phyloP scores from a whole-genome alignment of 192 early-diverging fungal genomes.

The Backusella australiensis region DNA sequence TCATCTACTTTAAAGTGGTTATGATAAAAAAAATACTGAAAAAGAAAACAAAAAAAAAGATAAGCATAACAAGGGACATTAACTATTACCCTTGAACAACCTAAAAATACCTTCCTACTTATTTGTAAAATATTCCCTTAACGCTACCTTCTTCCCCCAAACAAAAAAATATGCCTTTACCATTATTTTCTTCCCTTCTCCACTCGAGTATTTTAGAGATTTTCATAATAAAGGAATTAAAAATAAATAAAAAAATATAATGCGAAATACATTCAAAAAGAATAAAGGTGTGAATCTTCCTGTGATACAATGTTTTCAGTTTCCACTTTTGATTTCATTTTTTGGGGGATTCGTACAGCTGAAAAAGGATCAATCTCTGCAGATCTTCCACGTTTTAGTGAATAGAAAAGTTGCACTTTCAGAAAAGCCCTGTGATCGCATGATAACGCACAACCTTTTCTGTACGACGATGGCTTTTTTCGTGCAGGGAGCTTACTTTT shows the following conservation, averaged over 20 bases:
- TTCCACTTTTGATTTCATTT: background rate
- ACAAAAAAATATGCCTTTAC: slow-evolving; percentile 7
- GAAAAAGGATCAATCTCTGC: slow-evolving; percentile 10
- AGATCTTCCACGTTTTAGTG: slow-evolving; percentile 12
- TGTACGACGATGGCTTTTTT: slow-evolving; percentile 4
- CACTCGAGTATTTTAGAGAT: slow-evolving; percentile 1
- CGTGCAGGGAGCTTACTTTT: slow-evolving; percentile 1
- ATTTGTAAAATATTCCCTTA: slow-evolving; percentile 13
- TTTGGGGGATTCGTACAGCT: background rate
- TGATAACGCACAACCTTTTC: background rate
- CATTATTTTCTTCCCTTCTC: slow-evolving; percentile 1
- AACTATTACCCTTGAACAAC: slow-evolving; percentile 2
- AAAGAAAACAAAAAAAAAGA: slow-evolving; percentile 3
- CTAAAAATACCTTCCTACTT: background rate
- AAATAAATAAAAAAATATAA: background rate
- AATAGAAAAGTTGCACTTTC: background rate
- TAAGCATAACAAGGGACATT: background rate
- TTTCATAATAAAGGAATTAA: slow-evolving; percentile 1
- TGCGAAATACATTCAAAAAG: slow-evolving; percentile 1
- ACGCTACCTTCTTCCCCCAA: background rate
- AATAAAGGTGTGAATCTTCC: background rate
- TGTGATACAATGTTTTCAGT: background rate
- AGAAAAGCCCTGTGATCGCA: slow-evolving; percentile 13
- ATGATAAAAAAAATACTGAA: background rate
- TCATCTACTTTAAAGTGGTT: background rate